Evolutionary conservation across 768 basidiomycete species (phyloP).

Genomic region (Bullera alba): DNA sequence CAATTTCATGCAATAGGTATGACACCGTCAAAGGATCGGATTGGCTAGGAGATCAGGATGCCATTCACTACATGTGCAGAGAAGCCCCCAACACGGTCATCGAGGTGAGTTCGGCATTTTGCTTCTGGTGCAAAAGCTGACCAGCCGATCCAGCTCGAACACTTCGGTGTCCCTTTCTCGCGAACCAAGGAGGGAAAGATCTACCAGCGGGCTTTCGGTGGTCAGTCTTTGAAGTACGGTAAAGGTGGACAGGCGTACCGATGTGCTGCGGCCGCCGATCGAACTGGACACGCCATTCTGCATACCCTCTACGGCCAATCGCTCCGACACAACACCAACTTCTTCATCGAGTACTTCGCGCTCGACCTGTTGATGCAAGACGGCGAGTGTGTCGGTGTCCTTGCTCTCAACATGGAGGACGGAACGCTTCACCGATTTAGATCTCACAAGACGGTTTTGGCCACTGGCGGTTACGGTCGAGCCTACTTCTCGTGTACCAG

Average conservation of each 20-base stretch:
- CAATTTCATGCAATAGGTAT: slow-evolving; percentile 24
- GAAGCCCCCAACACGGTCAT: slow-evolving; percentile 91
- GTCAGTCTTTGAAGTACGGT: slow-evolving; percentile 91
- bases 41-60: slow-evolving; percentile 99
- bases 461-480: slow-evolving; percentile 96
- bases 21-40: slow-evolving; percentile 90
- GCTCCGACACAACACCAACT: slow-evolving; percentile 96
- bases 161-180: slow-evolving; percentile 97
- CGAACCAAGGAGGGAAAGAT: slow-evolving; percentile 98
- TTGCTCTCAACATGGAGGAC: slow-evolving; percentile 99
- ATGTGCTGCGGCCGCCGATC: slow-evolving; percentile 96
- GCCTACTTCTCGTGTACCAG: slow-evolving; percentile 96
- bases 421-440: slow-evolving; percentile 98
- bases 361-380: slow-evolving; percentile 97
- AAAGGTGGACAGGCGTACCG: slow-evolving; percentile 99
- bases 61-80: slow-evolving; percentile 99
- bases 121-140: not conserved
- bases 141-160: slow-evolving; percentile 67
- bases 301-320: slow-evolving; percentile 99
- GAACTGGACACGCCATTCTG: slow-evolving; percentile 95
- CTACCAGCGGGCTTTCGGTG: slow-evolving; percentile 98
- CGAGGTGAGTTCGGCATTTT: slow-evolving; percentile 55
- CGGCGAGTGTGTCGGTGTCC: slow-evolving; percentile 97
- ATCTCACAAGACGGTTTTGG: slow-evolving; percentile 94
- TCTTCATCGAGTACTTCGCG: slow-evolving; percentile 99